Evolutionary conservation across 495 filamentous ascomycete species (phyloP), one percentile per base, ranked within the genome.

Genomic region (Podospora conica): DNA sequence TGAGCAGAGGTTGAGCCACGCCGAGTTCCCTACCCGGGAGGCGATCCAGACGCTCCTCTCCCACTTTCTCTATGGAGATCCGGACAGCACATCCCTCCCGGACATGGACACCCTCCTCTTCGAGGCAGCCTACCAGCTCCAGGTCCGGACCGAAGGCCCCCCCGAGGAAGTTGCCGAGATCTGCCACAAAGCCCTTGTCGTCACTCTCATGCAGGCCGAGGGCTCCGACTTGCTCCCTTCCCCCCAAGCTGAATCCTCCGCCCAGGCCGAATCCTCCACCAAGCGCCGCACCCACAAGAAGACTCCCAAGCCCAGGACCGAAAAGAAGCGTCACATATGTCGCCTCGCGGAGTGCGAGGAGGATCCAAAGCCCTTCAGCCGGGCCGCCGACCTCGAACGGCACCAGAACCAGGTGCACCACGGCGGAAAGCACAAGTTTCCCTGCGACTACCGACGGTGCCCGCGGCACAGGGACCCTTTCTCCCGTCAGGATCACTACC

Each of bases 351-450:
- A 66, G 9, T 82, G 81, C 69, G 59, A 33, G 7, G 69, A 73
- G 18, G 15, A 48, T 0, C 40, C 40, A 0, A 69, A 70, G 24
- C 65, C 69, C 18, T 85, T 83, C 67, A 67, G 71, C 65, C 76
- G 82, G 11, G 73, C 75, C 20, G 82, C 83, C 5, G 83, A 85
- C 70, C 75, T 83, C 0, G 73, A 81, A 24, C 76, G 83, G 0
- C 82, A 85, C 63, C 73, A 77, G 64, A 68, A 68, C 7, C 74
- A 75, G 58, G 68, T 77, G 15, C 83, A 85, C 61, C 63, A 71
- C 6, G 58, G 67, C 0, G 68, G 66, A 3, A 71, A 68, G 5
- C 55, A 79, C 25, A 81, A 73, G 33, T 82, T 70, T 64, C 61
- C 57, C 0, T 82, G 80, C 70, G 80, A 82, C 68, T 81, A 78